Conservation (phyloP, 83 land plant genomes). For the Picea abies region DNA sequence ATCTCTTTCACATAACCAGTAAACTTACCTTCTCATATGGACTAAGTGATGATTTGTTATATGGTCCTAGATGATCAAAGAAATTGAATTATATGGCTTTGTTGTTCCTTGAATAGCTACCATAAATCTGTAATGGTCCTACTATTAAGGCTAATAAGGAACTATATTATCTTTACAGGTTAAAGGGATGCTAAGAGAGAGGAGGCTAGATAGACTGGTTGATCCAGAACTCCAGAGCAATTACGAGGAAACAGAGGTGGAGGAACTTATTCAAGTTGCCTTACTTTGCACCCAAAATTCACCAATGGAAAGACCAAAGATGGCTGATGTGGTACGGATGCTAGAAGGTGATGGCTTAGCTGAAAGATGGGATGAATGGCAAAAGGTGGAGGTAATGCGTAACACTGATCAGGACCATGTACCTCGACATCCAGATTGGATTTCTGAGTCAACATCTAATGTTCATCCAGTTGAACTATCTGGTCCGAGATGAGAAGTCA, state of each 20-base stretch:
- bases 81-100: no score
- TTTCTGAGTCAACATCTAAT: conserved; percentile 43
- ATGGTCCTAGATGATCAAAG: no score
- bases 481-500: conserved; percentile 52
- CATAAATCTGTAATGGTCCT: no score
- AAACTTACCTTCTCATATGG: no score
- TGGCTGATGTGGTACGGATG: conserved; percentile 80
- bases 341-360: conserved; percentile 83
- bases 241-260: conserved; percentile 54
- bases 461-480: conserved; percentile 49
- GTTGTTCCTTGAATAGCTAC: no score
- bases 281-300: conserved; percentile 66
- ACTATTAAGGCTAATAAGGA: no score
- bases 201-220: conserved; percentile 52
- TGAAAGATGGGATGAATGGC: conserved; percentile 83
- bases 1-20: no score
- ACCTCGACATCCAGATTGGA: conserved; percentile 40
- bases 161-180: conserved; percentile 36
- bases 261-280: conserved; percentile 69
- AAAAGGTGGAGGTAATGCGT: conserved; percentile 54
- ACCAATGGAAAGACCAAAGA: conserved; percentile 63
- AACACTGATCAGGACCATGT: conserved; percentile 37
- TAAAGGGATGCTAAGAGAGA: conserved; percentile 67
- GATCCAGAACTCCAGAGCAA: conserved; percentile 53
- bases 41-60: no score